Base-by-base conservation (phyloP, 2,329 filamentous ascomycete species). In the Zalaria obscura region DNA sequence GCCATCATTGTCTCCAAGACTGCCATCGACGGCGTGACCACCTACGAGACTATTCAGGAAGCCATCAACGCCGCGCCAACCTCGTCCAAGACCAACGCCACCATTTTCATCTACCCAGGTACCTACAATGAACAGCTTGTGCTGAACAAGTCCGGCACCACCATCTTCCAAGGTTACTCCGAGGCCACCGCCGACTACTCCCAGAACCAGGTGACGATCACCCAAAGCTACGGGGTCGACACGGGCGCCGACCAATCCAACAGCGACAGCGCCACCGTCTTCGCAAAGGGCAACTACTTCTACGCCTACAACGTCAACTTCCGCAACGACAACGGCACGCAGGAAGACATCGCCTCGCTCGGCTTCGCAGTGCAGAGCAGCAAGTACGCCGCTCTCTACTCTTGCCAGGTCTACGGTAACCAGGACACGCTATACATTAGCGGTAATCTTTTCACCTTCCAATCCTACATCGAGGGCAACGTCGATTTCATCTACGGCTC, bases 401-500 rank as follows among this genome's bases (percentile, higher is more conserved):
- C 54, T 31, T 60, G 61, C 42, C 58, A 60, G 39, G 53, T 62
- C 8, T 57, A 54, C 28, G 58, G 61, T 8, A 62, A 62, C 44
- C 60, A 63, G 41, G 61, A 64, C 29, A 57, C 60, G 0, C 52
- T 64, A 5, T 50, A 55, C 38, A 54, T 65, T 35, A 60, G 55
- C 5, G 59, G 60, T 3, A 54, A 53, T 35, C 41, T 65, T n/a
- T 65, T 64, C 46, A 54, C 57, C 3, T 63, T 59, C 48, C 61
- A 63, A 46, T 58, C 55, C 5, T 61, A 62, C 43, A 55, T 64
- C 29, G 57, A 60, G 42, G 62, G 61, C 4, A 62, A 61, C 26
- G 55, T 64, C 29, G 62, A 68, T 32, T 66, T 67, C 56, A 67
- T 62, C 25, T 61, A 60, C 50, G 66, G 65, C 6, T 53, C 57